Evolutionary conservation across 768 basidiomycete species (phyloP).

Genomic region (Lactifluus pinguis): DNA sequence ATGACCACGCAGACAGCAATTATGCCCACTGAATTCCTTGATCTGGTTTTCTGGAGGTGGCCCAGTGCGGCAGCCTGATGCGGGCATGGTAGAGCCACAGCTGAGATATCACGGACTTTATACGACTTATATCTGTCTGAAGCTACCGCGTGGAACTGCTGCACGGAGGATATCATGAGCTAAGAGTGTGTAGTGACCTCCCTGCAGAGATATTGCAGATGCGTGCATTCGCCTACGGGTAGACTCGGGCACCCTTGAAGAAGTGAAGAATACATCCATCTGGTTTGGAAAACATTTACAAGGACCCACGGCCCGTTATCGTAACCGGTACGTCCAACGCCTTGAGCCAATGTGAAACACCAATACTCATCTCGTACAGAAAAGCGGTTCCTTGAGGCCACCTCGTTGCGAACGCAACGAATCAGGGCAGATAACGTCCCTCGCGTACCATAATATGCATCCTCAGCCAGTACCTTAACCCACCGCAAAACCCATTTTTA

Average conservation of each 20-base stretch:
- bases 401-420: conserved; percentile 63
- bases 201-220: conserved; percentile 86
- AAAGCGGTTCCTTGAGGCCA: conserved; percentile 68
- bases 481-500: conserved; percentile 23
- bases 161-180: conserved; percentile 71
- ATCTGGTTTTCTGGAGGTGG: conserved; percentile 53
- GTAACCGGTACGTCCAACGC: conserved; percentile 54
- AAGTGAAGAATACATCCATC: conserved; percentile 80
- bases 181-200: conserved; percentile 89
- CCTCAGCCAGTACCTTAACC: conserved; percentile 23
- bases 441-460: conserved; percentile 46
- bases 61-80: conserved; percentile 21
- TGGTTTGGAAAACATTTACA: conserved; percentile 98
- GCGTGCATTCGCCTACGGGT: too few species aligned
- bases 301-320: conserved; percentile 60
- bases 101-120: conserved; percentile 44
- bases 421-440: conserved; percentile 65
- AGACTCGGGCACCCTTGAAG: too few species aligned
- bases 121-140: conserved; percentile 94
- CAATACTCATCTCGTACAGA: conserved; percentile 29
- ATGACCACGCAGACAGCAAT: conserved; percentile 30
- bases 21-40: conserved; percentile 23
- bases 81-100: conserved; percentile 27
- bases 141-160: conserved; percentile 76
- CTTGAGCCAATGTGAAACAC: background rate